phyloP scores from a whole-genome alignment of 495 filamentous ascomycete genomes.

The Wilcoxina mikolae region DNA sequence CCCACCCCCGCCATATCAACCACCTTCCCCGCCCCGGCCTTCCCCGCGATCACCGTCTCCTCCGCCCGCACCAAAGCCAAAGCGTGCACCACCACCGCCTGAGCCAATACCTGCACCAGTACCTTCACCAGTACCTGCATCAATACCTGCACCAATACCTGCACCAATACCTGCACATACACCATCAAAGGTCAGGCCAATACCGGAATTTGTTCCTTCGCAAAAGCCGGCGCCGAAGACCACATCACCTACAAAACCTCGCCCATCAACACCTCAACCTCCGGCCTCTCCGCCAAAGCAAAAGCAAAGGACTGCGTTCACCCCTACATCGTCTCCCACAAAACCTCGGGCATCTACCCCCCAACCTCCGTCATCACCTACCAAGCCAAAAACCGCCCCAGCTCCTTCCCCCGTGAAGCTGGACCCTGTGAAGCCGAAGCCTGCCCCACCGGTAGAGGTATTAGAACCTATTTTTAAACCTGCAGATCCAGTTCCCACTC shows the following conservation, averaged over 20 bases:
- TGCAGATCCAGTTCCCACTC: background rate
- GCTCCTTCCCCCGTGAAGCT: background rate
- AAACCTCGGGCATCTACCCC: background rate
- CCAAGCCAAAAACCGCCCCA: background rate
- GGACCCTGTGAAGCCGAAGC: background rate
- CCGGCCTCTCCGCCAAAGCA: background rate
- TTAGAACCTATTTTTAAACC: background rate
- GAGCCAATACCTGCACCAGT: too few species aligned
- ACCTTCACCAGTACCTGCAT: too few species aligned
- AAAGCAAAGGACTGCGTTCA: background rate
- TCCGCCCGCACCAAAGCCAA: slow-evolving; percentile 1
- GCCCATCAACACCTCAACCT: background rate
- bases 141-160: background rate
- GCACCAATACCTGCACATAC: background rate
- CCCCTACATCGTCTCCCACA: background rate
- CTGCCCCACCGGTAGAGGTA: slow-evolving; percentile 1
- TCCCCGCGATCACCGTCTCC: background rate
- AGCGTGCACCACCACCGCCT: background rate
- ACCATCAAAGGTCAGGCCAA: background rate
- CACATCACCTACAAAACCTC: background rate
- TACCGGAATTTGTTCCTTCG: background rate
- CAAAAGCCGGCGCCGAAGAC: background rate
- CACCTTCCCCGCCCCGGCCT: background rate
- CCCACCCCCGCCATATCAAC: slow-evolving; percentile 3
- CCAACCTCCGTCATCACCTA: background rate